A percentile compares a stretch with the other conserved stretches of the same genome.
Conservation (phyloP, 2,329 filamentous ascomycete species). For the Cercospora citrullina region DNA sequence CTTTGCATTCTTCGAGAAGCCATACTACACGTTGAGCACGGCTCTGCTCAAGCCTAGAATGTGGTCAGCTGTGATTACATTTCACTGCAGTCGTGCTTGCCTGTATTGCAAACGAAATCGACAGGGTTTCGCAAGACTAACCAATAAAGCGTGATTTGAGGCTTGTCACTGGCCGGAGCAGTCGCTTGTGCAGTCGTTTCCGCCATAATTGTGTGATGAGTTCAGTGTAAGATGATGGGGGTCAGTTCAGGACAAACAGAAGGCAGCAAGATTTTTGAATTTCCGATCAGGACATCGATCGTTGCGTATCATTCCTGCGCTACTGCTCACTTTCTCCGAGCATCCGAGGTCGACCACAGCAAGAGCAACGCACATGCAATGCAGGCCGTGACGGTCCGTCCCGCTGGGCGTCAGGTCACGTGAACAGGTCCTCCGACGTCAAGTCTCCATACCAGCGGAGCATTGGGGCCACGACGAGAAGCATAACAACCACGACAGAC, state of each 20-base stretch:
- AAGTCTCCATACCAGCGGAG: neutral
- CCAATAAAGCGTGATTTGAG: conserved; percentile 67
- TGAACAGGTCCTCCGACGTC: neutral
- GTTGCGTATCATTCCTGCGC: conserved; percentile 1
- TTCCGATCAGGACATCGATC: conserved; percentile 5
- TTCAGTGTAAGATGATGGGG: neutral
- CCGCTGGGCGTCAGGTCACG: neutral
- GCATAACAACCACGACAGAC: conserved; percentile 10
- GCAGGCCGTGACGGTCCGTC: neutral
- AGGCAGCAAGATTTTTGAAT: conserved; percentile 1
- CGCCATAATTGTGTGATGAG: conserved; percentile 24
- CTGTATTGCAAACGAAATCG: neutral
- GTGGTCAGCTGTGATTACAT: neutral
- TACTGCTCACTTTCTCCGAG: neutral
- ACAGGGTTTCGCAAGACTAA: conserved; percentile 37
- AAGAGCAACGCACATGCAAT: conserved; percentile 3
- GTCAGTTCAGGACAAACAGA: neutral
- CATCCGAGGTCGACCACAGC: conserved; percentile 9
- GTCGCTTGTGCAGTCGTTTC: conserved; percentile 25
- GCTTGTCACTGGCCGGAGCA: conserved; percentile 31
- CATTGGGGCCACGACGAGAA: neutral
- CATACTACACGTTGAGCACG: conserved; percentile 81
- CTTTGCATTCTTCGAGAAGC: conserved; percentile 78
- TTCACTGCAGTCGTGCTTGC: neutral
- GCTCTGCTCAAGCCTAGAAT: conserved; percentile 73